Conservation (phyloP, 371 early-diverging fungal species). For the Nosema muscidifuracis region DNA sequence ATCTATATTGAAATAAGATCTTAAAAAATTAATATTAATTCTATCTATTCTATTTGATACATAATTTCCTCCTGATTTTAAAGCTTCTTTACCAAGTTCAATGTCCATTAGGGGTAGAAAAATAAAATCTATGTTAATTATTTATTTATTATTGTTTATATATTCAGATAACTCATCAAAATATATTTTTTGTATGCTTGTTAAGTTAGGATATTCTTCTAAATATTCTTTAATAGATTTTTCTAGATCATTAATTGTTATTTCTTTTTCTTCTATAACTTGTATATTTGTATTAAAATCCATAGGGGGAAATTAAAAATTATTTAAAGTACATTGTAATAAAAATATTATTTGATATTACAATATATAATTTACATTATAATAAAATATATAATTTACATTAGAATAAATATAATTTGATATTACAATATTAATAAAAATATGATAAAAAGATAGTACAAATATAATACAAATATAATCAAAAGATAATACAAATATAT, state of each 20-base stretch:
- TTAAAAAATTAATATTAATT: constrained; percentile 74
- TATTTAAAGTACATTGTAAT: neutral
- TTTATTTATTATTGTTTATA: too few species aligned
- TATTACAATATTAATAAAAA: too few species aligned
- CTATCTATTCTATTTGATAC: constrained; percentile 86
- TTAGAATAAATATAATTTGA: too few species aligned
- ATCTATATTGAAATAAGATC: constrained; percentile 87
- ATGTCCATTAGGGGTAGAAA: constrained; percentile 68
- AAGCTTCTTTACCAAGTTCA: constrained; percentile 80
- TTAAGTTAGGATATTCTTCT: constrained; percentile 1
- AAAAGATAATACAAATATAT: too few species aligned
- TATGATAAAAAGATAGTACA: too few species aligned
- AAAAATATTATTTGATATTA: too few species aligned
- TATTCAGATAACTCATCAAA: neutral
- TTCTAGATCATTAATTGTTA: neutral
- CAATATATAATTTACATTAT: too few species aligned
- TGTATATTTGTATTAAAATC: constrained; percentile 15
- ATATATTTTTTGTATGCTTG: neutral
- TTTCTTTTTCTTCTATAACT: neutral
- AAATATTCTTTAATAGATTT: neutral
- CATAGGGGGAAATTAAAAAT: neutral
- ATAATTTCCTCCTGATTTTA: constrained; percentile 75
- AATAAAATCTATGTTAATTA: neutral
- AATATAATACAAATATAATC: too few species aligned
- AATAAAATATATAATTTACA: too few species aligned